Conservation (phyloP, 345 rosid species). For the Diplotaxis tenuifolia region DNA sequence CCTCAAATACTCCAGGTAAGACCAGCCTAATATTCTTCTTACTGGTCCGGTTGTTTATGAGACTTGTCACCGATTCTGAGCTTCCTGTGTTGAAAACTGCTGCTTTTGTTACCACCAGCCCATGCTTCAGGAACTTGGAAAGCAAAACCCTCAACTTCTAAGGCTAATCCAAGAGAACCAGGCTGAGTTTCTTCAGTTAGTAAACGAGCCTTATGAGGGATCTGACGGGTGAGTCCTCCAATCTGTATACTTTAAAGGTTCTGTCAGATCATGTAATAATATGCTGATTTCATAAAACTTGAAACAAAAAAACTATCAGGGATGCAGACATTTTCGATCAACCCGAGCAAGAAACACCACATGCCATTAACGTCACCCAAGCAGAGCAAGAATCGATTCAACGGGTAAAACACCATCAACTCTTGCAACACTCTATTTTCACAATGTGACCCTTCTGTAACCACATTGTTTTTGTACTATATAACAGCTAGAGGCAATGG, state of each 20-base stretch:
- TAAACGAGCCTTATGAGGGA: slow-evolving; percentile 92
- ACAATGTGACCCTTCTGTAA: not conserved
- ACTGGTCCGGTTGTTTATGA: not conserved
- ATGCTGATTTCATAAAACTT: slow-evolving; percentile 2
- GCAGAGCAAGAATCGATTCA: slow-evolving; percentile 92
- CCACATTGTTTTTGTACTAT: not conserved
- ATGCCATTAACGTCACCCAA: slow-evolving; percentile 86
- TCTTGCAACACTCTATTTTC: not conserved
- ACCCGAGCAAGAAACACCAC: slow-evolving; percentile 89
- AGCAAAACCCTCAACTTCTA: slow-evolving; percentile 93
- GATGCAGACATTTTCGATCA: slow-evolving; percentile 81
- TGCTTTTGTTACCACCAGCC: slow-evolving; percentile 64
- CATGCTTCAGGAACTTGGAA: slow-evolving; percentile 99
- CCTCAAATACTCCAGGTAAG: slow-evolving; percentile 93
- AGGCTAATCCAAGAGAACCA: slow-evolving; percentile 91
- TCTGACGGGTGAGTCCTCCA: slow-evolving; percentile 75
- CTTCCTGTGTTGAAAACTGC: slow-evolving; percentile 14
- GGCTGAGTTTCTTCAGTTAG: slow-evolving; percentile 86
- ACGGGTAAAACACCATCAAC: slow-evolving; percentile 46
- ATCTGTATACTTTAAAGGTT: not conserved
- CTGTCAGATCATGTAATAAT: not conserved
- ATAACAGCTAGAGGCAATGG: slow-evolving; percentile 88
- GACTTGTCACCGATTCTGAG: not conserved
- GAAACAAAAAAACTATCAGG: slow-evolving; percentile 14
- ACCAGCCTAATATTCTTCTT: not conserved